phyloP scores from a whole-genome alignment of 306 rosid genomes.

The Elaeagnus macrophylla region DNA sequence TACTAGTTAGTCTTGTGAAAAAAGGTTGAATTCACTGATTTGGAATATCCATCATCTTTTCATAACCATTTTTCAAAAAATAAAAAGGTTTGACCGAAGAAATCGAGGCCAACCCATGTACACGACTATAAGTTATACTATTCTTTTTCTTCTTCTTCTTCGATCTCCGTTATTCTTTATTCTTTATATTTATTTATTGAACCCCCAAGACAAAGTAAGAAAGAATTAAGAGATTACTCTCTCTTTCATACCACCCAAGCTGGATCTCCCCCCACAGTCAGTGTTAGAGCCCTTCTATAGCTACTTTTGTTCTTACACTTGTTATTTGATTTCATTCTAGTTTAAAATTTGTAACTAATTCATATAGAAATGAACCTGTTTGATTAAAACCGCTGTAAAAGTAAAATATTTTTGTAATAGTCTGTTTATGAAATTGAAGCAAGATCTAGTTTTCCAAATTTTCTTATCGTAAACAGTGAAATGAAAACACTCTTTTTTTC shows the following conservation, averaged over 20 bases:
- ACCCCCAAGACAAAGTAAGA: conserved; percentile 23
- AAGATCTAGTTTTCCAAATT: conserved; percentile 27
- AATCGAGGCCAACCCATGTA: conserved; percentile 27
- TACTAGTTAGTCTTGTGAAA: too few species aligned
- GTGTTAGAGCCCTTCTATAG: conserved; percentile 5
- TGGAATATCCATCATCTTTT: neutral
- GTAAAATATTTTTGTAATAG: neutral
- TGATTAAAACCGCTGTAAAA: too few species aligned
- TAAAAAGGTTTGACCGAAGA: conserved; percentile 33
- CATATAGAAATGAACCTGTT: too few species aligned
- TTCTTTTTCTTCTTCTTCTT: neutral
- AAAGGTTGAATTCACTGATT: neutral
- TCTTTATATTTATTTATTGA: neutral
- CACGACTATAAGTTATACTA: conserved; percentile 5
- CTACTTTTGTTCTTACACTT: conserved; percentile 12
- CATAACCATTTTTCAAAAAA: neutral
- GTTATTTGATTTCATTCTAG: neutral
- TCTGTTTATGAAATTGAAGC: conserved; percentile 26
- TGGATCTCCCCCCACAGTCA: conserved; percentile 6
- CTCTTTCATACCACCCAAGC: conserved; percentile 9
- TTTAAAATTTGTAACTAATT: too few species aligned
- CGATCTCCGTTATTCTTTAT: neutral
- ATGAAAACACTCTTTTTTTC: conserved; percentile 9
- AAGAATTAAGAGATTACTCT: conserved; percentile 5
- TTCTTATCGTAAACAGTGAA: conserved; percentile 40